phyloP scores from a whole-genome alignment of 2,329 filamentous ascomycete genomes.

The Blastomyces parvus region DNA sequence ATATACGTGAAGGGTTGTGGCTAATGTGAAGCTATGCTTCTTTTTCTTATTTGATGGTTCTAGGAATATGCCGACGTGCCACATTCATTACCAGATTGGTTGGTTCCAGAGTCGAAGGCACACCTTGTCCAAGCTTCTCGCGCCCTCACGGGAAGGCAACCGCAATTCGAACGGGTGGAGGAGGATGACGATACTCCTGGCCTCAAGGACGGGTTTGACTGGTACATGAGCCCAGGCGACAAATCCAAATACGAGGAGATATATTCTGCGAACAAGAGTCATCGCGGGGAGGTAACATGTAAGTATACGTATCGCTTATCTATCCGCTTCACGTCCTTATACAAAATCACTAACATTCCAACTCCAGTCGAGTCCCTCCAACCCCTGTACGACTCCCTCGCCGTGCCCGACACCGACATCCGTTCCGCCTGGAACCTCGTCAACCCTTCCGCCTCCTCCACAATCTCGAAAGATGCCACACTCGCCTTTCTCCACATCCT shows the following conservation, averaged over 20 bases:
- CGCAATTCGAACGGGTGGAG: conserved; percentile 75
- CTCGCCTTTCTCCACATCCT: conserved; percentile 95
- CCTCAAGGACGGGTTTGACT: conserved; percentile 94
- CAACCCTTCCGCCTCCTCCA: conserved; percentile 73
- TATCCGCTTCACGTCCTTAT: neutral
- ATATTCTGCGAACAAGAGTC: conserved; percentile 83
- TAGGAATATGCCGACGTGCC: conserved; percentile 91
- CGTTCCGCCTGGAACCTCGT: conserved; percentile 94
- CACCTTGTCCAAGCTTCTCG: conserved; percentile 77
- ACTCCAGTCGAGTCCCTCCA: conserved; percentile 61
- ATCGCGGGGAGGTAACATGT: conserved; percentile 76
- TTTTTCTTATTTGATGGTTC: neutral
- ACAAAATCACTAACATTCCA: conserved; percentile 10
- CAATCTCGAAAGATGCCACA: conserved; percentile 89
- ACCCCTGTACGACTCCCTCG: conserved; percentile 64
- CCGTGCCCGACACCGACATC: conserved; percentile 66
- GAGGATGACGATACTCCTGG: conserved; percentile 69
- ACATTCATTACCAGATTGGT: conserved; percentile 77
- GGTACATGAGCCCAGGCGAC: conserved; percentile 94
- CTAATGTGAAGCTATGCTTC: neutral
- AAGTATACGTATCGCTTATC: conserved; percentile 31
- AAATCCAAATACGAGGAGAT: conserved; percentile 95
- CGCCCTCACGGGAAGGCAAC: conserved; percentile 67
- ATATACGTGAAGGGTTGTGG: neutral
- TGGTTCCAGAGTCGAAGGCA: conserved; percentile 89